These are phyloP conservation scores for Lyophyllum shimeji DNA, from an alignment of 768 basidiomycete species.

Conservation along the genomic window DNA sequence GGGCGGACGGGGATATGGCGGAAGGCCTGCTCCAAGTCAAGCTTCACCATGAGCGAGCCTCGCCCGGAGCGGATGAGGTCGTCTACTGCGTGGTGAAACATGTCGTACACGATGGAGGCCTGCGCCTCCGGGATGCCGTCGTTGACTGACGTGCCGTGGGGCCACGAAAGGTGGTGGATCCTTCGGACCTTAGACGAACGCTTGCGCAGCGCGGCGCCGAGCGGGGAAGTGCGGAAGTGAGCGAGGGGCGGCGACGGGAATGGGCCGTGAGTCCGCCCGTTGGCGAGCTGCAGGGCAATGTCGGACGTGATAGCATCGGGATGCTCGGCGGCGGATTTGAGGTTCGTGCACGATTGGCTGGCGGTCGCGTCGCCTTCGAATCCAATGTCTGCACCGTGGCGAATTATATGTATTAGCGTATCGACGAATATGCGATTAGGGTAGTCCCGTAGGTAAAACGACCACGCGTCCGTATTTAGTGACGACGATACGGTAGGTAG, in stretches of 20 bases:
- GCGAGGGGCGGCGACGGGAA: constrained; percentile 17
- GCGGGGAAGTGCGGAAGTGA: constrained; percentile 22
- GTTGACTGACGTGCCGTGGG: constrained; percentile 23
- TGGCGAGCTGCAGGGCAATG: constrained; percentile 7
- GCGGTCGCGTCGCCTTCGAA: constrained; percentile 15
- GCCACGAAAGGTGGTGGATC: constrained; percentile 24
- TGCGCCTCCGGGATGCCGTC: constrained; percentile 30
- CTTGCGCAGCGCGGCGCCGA: constrained; percentile 23
- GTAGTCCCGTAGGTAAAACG: constrained; percentile 23
- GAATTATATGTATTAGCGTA: constrained; percentile 24
- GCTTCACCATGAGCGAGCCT: constrained; percentile 30
- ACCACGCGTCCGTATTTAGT: constrained; percentile 19
- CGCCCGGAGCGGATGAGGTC: constrained; percentile 24
- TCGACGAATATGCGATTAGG: constrained; percentile 26
- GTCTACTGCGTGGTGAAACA: constrained; percentile 22
- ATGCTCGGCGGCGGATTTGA: constrained; percentile 23
- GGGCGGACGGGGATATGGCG: constrained; percentile 31
- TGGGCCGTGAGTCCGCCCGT: constrained; percentile 21
- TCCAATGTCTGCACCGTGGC: constrained; percentile 25
- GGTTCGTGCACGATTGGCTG: constrained; percentile 18
- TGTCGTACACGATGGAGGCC: constrained; percentile 28
- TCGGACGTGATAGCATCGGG: constrained; percentile 3
- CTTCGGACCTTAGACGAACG: constrained; percentile 20
- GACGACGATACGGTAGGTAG: constrained; percentile 13
- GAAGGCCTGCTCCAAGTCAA: constrained; percentile 37